Percentiles rank a stretch among this genome's conserved stretches.
phyloP scores from a whole-genome alignment of 306 rosid species.

The Vigna reflexopilosa region DNA sequence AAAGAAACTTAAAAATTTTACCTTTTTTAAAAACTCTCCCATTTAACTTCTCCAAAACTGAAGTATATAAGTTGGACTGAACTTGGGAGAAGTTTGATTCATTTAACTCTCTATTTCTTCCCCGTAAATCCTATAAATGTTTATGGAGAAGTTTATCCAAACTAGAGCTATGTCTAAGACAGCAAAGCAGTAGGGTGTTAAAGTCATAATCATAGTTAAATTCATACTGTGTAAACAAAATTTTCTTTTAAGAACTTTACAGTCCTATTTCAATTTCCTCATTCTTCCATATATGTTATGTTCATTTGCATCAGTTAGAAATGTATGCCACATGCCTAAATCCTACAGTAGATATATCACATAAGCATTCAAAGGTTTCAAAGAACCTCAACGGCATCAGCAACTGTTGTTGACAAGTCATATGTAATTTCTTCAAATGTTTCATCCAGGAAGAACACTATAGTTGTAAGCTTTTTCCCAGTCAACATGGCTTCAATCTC shows the following conservation, averaged over 20 bases:
- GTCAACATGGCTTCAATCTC: constrained; percentile 92
- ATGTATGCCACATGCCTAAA: no score
- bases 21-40: not conserved
- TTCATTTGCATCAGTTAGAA: constrained; percentile 14
- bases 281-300: not conserved
- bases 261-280: constrained; percentile 22
- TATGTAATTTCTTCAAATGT: constrained; percentile 95
- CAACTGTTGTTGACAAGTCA: constrained; percentile 93
- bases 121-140: not conserved
- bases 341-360: constrained; percentile 6
- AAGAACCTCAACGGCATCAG: constrained; percentile 93
- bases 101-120: not conserved
- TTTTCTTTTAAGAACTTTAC: not conserved
- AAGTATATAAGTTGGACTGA: not conserved
- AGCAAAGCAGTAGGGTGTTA: not conserved
- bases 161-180: constrained; percentile 8
- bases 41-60: not conserved
- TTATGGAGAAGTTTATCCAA: not conserved
- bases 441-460: constrained; percentile 92
- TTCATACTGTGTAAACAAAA: not conserved
- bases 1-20: not conserved
- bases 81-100: not conserved
- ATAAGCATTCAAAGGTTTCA: constrained; percentile 30
- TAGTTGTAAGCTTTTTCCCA: constrained; percentile 85
- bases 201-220: constrained; percentile 26